phyloP scores from a whole-genome alignment of 768 basidiomycete genomes.

The Mycena crocata region DNA sequence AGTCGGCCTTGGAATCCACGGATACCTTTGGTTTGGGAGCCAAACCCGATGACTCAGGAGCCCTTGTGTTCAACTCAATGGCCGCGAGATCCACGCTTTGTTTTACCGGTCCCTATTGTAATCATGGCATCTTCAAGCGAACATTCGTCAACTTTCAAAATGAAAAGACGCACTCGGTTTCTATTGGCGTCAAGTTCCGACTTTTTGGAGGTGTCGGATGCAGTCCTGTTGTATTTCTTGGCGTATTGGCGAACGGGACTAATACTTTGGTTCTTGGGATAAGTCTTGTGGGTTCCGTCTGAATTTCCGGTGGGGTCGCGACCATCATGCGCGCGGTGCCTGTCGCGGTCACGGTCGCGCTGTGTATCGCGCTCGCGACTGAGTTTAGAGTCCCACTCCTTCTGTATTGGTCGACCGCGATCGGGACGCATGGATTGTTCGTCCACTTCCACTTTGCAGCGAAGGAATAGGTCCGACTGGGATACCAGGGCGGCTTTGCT shows the following conservation, averaged over 20 bases:
- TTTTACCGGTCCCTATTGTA: constrained; percentile 20
- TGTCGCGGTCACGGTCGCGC: constrained; percentile 30
- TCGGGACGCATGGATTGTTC: constrained; percentile 26
- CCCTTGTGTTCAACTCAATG: constrained; percentile 19
- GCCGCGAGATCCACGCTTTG: constrained; percentile 9
- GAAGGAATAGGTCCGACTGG: constrained; percentile 57
- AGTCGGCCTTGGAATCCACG: constrained; percentile 24
- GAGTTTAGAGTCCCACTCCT: constrained; percentile 7
- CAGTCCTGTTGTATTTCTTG: constrained; percentile 23
- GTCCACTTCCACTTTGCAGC: constrained; percentile 43
- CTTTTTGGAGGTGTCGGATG: constrained; percentile 23
- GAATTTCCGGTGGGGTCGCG: constrained; percentile 2
- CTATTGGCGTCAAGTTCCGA: constrained; percentile 20
- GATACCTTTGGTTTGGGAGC: constrained; percentile 12
- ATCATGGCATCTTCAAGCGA: constrained; percentile 7
- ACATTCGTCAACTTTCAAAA: not conserved
- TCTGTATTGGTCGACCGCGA: constrained; percentile 1
- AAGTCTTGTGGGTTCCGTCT: constrained; percentile 14
- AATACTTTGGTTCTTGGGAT: constrained; percentile 24
- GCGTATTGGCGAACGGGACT: constrained; percentile 22
- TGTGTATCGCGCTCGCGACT: constrained; percentile 24
- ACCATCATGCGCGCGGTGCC: not conserved
- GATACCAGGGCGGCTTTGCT: constrained; percentile 53
- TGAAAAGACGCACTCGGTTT: constrained; percentile 18
- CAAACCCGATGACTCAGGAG: not conserved